Evolutionary conservation across 495 filamentous ascomycete genomes (phyloP), one percentile per base, ranked within the genome.

Genomic region (Lichina pygmaea): DNA sequence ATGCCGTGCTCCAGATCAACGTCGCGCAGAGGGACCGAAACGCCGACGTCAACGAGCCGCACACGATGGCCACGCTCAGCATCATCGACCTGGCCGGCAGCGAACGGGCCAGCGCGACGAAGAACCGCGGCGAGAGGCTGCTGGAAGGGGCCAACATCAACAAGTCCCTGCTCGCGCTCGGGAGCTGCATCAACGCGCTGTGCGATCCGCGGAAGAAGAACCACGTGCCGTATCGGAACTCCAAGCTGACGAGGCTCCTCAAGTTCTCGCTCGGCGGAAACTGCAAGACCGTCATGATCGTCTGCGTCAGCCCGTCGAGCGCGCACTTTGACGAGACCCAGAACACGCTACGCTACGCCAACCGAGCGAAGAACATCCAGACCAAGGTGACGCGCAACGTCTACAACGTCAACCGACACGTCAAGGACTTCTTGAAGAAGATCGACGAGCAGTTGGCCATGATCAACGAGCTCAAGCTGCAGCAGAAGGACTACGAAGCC

Each of bases 211-310:
- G 79, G 34, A 93, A 91, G 64, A 75, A 71, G 46, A 92, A 92
- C 51, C 89, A 99, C 55, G 78, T 99, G 10, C 89, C 89, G 2
- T 99, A 99, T 62, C 73, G 89, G 48, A 94, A 99, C 60, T 94
- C 86, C 33, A 99, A 95, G 54, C 74, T 99, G 43, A 99, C 89
- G 2, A 78, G 89, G 39, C 65, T 99, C 1, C 72, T 99, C 30
- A 99, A 99, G 51, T 99, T 99, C 62, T 91, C 85, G 2, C 69
- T 99, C 1, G 89, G 89, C 41, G 89, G 89, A 3, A 99, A 99
- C 57, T 99, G 89, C 65, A 86, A 81, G 63, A 99, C 89, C 9
- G 89, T 99, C 53, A 99, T 99, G 89, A 99, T 99, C 54, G 89
- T 99, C 33, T 99, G 89, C 54, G 84, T 95, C 44, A 93, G 84